phyloP scores from a whole-genome alignment of 2,329 filamentous ascomycete genomes.

The Colletotrichum sp. region DNA sequence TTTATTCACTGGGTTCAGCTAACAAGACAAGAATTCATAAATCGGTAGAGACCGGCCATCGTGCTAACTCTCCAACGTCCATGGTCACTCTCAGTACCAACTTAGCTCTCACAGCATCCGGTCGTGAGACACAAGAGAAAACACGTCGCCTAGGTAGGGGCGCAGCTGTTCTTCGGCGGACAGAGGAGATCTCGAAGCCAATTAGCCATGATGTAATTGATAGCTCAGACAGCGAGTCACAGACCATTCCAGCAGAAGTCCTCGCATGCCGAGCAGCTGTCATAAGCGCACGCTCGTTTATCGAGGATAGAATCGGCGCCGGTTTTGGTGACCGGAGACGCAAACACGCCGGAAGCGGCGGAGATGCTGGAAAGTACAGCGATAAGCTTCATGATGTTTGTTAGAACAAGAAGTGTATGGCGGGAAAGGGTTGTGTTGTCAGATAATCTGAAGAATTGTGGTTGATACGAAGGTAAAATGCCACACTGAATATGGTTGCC shows the following conservation, averaged over 20 bases:
- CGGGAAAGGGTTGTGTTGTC: rapidly evolving
- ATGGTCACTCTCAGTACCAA: not conserved
- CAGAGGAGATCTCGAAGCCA: not conserved
- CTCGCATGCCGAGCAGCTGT: not conserved
- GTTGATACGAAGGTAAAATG: rapidly evolving
- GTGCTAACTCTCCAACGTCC: not conserved
- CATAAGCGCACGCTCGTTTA: not conserved
- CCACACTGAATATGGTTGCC: rapidly evolving
- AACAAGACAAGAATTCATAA: no score
- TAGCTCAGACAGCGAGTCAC: rapidly evolving
- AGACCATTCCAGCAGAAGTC: not conserved
- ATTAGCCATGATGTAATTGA: not conserved
- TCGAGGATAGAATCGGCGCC: not conserved
- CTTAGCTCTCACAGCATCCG: not conserved
- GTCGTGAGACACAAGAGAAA: not conserved
- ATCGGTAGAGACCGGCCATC: no score
- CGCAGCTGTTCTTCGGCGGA: not conserved
- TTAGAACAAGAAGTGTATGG: not conserved
- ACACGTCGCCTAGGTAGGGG: not conserved
- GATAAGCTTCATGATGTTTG: not conserved
- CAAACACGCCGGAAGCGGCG: not conserved
- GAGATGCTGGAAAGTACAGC: not conserved
- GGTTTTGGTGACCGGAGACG: not conserved
- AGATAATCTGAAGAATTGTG: not conserved
- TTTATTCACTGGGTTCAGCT: no score